These are phyloP conservation scores for Claviceps sp. DNA, from an alignment of 2,329 filamentous ascomycete species.

Conservation along the genomic window DNA sequence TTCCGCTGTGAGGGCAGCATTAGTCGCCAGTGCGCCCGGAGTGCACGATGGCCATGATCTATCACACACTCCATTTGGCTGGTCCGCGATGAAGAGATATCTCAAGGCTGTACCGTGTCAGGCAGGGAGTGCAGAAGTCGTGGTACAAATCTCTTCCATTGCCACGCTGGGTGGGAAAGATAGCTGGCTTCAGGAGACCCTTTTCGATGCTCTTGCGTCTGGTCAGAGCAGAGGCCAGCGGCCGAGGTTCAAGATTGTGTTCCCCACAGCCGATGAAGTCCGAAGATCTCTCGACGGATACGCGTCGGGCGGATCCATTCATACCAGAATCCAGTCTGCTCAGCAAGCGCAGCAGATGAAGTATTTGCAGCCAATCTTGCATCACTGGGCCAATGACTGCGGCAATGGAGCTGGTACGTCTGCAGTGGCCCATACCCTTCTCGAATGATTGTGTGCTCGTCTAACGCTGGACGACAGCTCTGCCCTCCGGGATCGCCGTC, in stretches of 20 bases:
- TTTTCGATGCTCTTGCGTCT: slow-evolving; percentile 38
- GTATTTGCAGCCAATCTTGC: slow-evolving; percentile 57
- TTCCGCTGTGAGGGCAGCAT: slow-evolving; percentile 48
- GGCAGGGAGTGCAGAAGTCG: slow-evolving; percentile 31
- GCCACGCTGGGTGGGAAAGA: slow-evolving; percentile 61
- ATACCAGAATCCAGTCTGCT: slow-evolving; percentile 59
- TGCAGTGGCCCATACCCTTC: neutral
- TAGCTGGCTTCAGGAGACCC: slow-evolving; percentile 55
- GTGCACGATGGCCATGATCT: slow-evolving; percentile 38
- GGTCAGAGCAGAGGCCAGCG: slow-evolving; percentile 17
- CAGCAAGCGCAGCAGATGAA: slow-evolving; percentile 61
- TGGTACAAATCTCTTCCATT: slow-evolving; percentile 64
- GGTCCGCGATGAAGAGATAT: slow-evolving; percentile 51
- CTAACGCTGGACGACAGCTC: slow-evolving; percentile 11
- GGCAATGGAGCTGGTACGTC: slow-evolving; percentile 16
- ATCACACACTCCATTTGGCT: slow-evolving; percentile 57
- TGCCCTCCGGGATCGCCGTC: slow-evolving; percentile 11
- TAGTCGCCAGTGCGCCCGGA: slow-evolving; percentile 70
- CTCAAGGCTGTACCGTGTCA: slow-evolving; percentile 40
- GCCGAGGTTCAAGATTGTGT: slow-evolving; percentile 57
- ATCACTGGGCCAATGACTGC: slow-evolving; percentile 61
- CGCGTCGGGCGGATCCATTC: slow-evolving; percentile 62
- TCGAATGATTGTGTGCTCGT: neutral
- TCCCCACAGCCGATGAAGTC: slow-evolving; percentile 70
- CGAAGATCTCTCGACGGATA: slow-evolving; percentile 68